A percentile compares a stretch with the other conserved stretches of the same genome.
Conservation (phyloP, 495 filamentous ascomycete species). For the Hyphodiscus hymeniophilus region DNA sequence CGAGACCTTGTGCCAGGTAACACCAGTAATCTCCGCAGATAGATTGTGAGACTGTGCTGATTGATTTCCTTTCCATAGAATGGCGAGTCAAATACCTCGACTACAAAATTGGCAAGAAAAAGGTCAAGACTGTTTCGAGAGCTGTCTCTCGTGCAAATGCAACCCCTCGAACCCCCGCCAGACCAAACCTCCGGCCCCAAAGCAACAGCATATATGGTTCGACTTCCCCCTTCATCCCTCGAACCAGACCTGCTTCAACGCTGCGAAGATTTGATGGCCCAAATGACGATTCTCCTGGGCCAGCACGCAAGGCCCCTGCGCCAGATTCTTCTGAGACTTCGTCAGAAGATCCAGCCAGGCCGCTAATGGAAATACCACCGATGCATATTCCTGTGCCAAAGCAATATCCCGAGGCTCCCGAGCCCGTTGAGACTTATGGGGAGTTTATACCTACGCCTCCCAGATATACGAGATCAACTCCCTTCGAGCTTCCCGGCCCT, state of each 20-base stretch:
- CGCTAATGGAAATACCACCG: constrained; percentile 18
- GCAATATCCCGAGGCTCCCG: not conserved
- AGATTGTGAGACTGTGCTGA: not conserved
- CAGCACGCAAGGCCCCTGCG: constrained; percentile 10
- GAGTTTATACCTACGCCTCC: constrained; percentile 65
- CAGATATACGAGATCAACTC: constrained; percentile 24
- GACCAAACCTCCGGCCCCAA: constrained; percentile 1
- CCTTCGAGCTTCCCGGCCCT: constrained; percentile 64
- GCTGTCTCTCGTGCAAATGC: constrained; percentile 57
- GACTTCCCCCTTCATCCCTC: not conserved
- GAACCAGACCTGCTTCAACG: not conserved
- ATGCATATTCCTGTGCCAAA: constrained; percentile 24
- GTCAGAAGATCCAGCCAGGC: constrained; percentile 4
- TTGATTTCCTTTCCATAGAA: constrained; percentile 36
- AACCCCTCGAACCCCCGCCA: constrained; percentile 29
- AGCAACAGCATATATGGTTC: constrained; percentile 13
- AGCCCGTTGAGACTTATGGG: constrained; percentile 49
- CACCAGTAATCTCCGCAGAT: not conserved
- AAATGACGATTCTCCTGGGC: not conserved
- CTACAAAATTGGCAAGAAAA: constrained; percentile 91
- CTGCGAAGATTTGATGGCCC: constrained; percentile 1
- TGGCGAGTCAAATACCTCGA: constrained; percentile 89
- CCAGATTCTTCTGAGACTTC: constrained; percentile 13
- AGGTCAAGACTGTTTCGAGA: constrained; percentile 69
- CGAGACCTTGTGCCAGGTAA: constrained; percentile 69